Percentiles rank a stretch among this genome's conserved stretches.
phyloP scores from a whole-genome alignment of 257 asterid species.

The Lantana camara region DNA sequence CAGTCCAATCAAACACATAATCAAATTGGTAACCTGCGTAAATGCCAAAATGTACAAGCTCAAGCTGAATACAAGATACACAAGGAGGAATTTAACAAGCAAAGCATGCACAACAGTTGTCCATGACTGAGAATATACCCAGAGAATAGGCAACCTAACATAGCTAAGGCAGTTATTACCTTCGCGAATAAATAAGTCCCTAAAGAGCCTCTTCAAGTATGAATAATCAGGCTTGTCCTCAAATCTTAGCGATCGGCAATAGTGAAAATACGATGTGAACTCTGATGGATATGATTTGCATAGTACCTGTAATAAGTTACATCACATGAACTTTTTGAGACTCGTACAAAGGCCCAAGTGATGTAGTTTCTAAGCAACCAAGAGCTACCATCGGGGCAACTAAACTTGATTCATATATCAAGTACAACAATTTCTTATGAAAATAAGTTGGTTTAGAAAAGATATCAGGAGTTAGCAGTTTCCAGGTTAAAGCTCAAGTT shows the following conservation, averaged over 20 bases:
- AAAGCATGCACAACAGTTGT: slow-evolving; percentile 7
- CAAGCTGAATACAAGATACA: slow-evolving; percentile 16
- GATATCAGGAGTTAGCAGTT: neutral
- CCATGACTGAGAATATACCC: neutral
- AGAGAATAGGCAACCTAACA: neutral
- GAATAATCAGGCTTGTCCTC: slow-evolving; percentile 96
- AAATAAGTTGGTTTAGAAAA: neutral
- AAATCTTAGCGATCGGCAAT: slow-evolving; percentile 85
- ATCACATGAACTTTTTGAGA: too few species aligned
- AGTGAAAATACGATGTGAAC: slow-evolving; percentile 87
- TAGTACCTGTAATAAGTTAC: slow-evolving; percentile 50
- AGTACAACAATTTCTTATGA: neutral
- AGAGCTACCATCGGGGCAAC: slow-evolving; percentile 1
- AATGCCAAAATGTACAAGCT: slow-evolving; percentile 21
- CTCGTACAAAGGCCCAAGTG: neutral
- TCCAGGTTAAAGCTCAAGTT: neutral
- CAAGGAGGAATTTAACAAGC: slow-evolving; percentile 19
- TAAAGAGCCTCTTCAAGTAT: slow-evolving; percentile 87
- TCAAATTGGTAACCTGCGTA: slow-evolving; percentile 86
- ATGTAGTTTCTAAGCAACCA: neutral
- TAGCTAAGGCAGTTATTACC: slow-evolving; percentile 44
- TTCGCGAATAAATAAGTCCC: slow-evolving; percentile 89
- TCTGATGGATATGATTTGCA: slow-evolving; percentile 90
- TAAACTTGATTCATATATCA: slow-evolving; percentile 8
- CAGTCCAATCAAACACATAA: slow-evolving; percentile 93